A percentile compares a stretch with the other conserved stretches of the same genome.
Conservation (phyloP, 192 early-diverging fungal species). For the Haplosporangium gracile region DNA sequence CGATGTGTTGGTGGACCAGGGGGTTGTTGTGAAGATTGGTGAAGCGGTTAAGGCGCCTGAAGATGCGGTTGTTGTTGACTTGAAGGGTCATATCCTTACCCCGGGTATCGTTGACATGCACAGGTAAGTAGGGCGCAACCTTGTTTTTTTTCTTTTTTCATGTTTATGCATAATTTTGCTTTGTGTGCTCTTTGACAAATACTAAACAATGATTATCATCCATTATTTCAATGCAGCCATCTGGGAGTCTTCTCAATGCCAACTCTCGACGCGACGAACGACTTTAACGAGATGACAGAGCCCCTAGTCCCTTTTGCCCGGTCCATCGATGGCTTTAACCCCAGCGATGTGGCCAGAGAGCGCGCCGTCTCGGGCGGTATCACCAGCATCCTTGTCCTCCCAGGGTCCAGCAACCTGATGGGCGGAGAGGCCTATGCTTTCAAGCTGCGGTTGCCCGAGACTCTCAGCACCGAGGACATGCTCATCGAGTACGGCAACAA, state of each 20-base stretch:
- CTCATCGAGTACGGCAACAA: constrained; percentile 59
- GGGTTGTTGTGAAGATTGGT: constrained; percentile 64
- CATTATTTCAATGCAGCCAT: constrained; percentile 56
- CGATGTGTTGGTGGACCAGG: constrained; percentile 67
- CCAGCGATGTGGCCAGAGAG: constrained; percentile 59
- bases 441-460: constrained; percentile 64
- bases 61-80: constrained; percentile 63
- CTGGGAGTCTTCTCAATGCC: constrained; percentile 72
- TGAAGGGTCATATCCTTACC: constrained; percentile 71
- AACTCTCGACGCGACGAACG: constrained; percentile 56
- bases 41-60: constrained; percentile 28
- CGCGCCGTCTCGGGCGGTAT: constrained; percentile 69
- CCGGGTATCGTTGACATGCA: constrained; percentile 85
- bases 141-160: neutral
- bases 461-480: constrained; percentile 75
- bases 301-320: constrained; percentile 66
- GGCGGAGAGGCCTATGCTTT: constrained; percentile 80
- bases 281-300: constrained; percentile 71
- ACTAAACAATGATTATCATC: neutral
- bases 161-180: neutral
- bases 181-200: neutral
- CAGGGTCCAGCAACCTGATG: constrained; percentile 78
- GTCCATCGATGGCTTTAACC: constrained; percentile 75
- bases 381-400: constrained; percentile 72
- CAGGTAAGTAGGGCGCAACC: constrained; percentile 32